Percentiles rank a stretch among this genome's conserved stretches.
Conservation (phyloP, 352 stramenopile species). For the Phytophthora nicotianae region DNA sequence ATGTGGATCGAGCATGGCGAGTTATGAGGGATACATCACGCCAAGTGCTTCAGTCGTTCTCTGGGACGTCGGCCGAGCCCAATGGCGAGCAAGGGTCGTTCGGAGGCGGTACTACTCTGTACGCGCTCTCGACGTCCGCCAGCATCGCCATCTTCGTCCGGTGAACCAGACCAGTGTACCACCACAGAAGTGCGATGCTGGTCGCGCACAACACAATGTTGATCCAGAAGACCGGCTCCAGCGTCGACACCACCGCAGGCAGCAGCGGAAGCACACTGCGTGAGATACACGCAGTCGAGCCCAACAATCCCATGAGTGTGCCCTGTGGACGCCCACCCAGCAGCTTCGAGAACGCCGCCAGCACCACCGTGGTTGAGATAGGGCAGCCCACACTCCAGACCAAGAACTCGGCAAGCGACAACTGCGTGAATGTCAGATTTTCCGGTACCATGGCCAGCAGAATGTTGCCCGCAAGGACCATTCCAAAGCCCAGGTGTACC, state of each 20-base stretch:
- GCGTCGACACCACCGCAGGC: conserved; percentile 55
- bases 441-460: conserved; percentile 49
- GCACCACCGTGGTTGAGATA: conserved; percentile 68
- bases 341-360: conserved; percentile 75
- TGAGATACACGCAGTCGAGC: conserved; percentile 66
- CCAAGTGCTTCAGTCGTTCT: conserved; percentile 16
- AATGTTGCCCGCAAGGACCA: conserved; percentile 61
- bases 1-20: not conserved
- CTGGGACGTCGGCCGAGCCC: conserved; percentile 29
- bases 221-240: conserved; percentile 74
- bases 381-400: conserved; percentile 83
- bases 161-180: conserved; percentile 63
- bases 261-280: conserved; percentile 73
- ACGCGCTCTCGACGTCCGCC: conserved; percentile 44
- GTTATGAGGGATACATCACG: not conserved
- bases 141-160: conserved; percentile 51
- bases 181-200: conserved; percentile 62
- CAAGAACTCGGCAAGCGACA: conserved; percentile 60
- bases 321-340: conserved; percentile 68
- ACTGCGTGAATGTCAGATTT: conserved; percentile 46
- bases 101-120: conserved; percentile 23
- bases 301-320: conserved; percentile 74
- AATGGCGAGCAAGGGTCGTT: conserved; percentile 46
- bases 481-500: conserved; percentile 65
- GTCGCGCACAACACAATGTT: conserved; percentile 58